Evolutionary conservation across 1,139 yeast genomes (phyloP).

Genomic region (Candida pseudoviswanathii): DNA sequence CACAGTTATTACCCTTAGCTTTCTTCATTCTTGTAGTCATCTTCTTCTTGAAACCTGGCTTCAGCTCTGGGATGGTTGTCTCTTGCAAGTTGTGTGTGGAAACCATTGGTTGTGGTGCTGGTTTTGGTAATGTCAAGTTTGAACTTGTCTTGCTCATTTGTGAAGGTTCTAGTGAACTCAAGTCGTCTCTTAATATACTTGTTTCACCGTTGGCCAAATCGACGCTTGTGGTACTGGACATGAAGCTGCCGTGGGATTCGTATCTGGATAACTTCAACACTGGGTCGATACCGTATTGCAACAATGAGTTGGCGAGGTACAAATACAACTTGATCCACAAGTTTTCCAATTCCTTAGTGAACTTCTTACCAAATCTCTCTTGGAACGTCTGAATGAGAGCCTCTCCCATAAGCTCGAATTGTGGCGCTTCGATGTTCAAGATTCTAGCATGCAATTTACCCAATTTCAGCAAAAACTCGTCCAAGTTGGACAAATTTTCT

Average conservation of each 20-base stretch:
- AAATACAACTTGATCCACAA: slow-evolving; percentile 73
- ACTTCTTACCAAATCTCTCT: slow-evolving; percentile 57
- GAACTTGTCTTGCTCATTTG: neutral
- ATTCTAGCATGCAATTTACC: slow-evolving; percentile 80
- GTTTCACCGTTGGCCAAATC: neutral
- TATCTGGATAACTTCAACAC: slow-evolving; percentile 26
- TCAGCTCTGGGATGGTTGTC: neutral
- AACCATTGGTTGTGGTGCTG: neutral
- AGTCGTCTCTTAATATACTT: slow-evolving; percentile 1
- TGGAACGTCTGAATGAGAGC: slow-evolving; percentile 74
- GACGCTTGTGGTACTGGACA: neutral
- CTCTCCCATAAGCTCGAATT: slow-evolving; percentile 78
- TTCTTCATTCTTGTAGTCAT: slow-evolving; percentile 20
- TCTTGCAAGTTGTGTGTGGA: neutral
- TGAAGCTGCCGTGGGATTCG: slow-evolving; percentile 3
- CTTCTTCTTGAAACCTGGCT: slow-evolving; percentile 14
- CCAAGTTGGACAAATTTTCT: slow-evolving; percentile 45
- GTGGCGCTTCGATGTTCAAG: slow-evolving; percentile 70
- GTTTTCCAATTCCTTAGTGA: slow-evolving; percentile 55
- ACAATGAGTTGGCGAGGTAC: slow-evolving; percentile 64
- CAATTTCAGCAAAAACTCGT: slow-evolving; percentile 60
- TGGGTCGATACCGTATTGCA: slow-evolving; percentile 70
- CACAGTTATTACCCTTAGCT: slow-evolving; percentile 38
- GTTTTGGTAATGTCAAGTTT: neutral
- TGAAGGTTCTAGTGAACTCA: neutral